These are phyloP conservation scores for Aspergillus caelatus DNA, from an alignment of 2,329 filamentous ascomycete species.

Conservation along the genomic window DNA sequence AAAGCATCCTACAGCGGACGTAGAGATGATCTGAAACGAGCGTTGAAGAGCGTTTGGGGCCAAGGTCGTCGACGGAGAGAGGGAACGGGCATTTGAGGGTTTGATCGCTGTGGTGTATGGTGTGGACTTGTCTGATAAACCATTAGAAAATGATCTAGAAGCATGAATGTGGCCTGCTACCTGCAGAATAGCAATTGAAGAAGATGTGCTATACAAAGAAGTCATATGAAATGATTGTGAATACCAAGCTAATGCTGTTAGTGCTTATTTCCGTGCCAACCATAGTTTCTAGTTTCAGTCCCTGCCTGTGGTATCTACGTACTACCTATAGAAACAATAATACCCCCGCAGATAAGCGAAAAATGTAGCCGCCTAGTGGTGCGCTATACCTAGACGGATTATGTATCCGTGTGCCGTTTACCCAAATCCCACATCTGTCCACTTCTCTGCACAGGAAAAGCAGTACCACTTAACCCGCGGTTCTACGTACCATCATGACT, in stretches of 20 bases:
- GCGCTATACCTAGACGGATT: neutral
- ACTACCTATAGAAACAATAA: neutral
- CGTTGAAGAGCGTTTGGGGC: neutral
- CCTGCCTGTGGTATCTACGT: neutral
- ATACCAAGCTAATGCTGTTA: neutral
- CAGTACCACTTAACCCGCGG: neutral
- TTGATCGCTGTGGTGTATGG: neutral
- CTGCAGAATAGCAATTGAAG: neutral
- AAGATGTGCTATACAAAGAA: neutral
- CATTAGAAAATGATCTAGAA: neutral
- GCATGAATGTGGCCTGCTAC: neutral
- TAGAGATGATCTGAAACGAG: neutral
- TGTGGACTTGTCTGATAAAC: neutral
- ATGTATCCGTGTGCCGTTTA: neutral
- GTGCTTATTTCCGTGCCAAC: neutral
- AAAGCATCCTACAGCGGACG: neutral
- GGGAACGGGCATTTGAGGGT: neutral
- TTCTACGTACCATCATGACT: constrained; percentile 6
- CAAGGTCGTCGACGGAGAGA: neutral
- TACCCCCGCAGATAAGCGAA: neutral
- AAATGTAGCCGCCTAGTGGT: neutral
- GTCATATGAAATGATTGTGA: neutral
- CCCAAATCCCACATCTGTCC: neutral
- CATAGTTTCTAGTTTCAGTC: neutral
- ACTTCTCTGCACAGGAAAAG: neutral